Evolutionary conservation across 768 basidiomycete genomes (phyloP), one percentile per base, ranked within the genome.

Genomic region (Steccherinum ochraceum): DNA sequence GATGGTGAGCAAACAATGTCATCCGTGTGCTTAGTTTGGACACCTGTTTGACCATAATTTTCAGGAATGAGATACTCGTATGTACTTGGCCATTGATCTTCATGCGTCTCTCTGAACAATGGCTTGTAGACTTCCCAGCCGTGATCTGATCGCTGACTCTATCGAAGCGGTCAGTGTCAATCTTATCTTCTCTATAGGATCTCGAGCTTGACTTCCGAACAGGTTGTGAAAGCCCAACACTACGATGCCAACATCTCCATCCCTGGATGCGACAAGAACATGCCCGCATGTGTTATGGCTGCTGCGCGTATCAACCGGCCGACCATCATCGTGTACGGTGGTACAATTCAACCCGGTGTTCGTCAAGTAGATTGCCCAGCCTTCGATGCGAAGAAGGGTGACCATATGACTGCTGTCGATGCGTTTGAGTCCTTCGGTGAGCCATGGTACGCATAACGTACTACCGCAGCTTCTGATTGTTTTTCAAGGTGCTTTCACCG

Each of bases 261-360:
- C 48, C 91, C 5, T 49, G 61, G 64, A 48, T 93, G 90, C 57
- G 90, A 93, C 68, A 93, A 93, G 72, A 93, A 93, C 62, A 92
- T 93, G 91, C 90, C 90, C 7, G 91, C 89, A 16, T 88, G 85
- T 62, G 74, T 91, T 51, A 89, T 93, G 62, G 91, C 91, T 13
- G 90, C 90, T 1, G 86, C 73, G 35, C 82, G 91, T 47, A 86
- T 91, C 69, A 93, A 93, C 62, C 79, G 90, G 4, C 91, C 91
- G 1, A 92, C 91, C 1, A 81, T 93, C 60, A 85, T 92, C 49
- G 77, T 93, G 12, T 93, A 93, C 63, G 69, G 91, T 13, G 91
- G 91, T 3, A 89, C 90, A 2, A 93, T 93, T 50, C 81, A 83
- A 64, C 73, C 83, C 13, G 91, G 91, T 40, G 73, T 72, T 24